A percentile compares a stretch with the other conserved stretches of the same genome.
Conservation (phyloP, 805 yeast genomes). For the Kregervanrija delftensis region DNA sequence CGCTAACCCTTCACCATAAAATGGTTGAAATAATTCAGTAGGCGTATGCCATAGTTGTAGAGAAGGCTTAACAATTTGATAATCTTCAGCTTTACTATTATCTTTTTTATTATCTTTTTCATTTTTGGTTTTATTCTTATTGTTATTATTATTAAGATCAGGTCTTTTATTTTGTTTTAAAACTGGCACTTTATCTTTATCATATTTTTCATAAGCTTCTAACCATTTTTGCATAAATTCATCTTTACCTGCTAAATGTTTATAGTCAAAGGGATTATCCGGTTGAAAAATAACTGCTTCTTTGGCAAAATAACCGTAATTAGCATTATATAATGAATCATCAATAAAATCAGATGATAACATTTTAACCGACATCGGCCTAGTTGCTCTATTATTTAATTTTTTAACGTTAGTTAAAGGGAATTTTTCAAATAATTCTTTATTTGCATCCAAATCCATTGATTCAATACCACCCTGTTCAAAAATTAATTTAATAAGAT, state of each 20-base stretch:
- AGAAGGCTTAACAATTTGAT: conserved; percentile 28
- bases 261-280: conserved; percentile 56
- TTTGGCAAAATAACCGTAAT: conserved; percentile 75
- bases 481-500: conserved; percentile 19
- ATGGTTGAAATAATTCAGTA: conserved; percentile 77
- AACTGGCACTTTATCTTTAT: conserved; percentile 22
- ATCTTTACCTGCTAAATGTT: conserved; percentile 51
- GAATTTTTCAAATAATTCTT: conserved; percentile 31
- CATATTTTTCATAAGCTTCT: conserved; percentile 49
- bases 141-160: not conserved
- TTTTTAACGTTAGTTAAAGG: conserved; percentile 35
- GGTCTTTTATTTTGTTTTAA: conserved; percentile 12
- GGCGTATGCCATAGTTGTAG: conserved; percentile 87
- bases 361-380: conserved; percentile 66
- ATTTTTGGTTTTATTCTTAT: not conserved
- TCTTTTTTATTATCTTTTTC: not conserved
- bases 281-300: conserved; percentile 75
- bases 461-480: conserved; percentile 32
- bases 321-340: conserved; percentile 74
- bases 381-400: conserved; percentile 29
- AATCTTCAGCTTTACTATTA: conserved; percentile 1
- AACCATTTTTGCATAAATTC: conserved; percentile 68
- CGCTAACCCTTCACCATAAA: conserved; percentile 82
- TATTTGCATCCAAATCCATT: conserved; percentile 26
- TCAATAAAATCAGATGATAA: conserved; percentile 75